Base-by-base conservation (phyloP, 1,284 basidiomycete species). In the Coriolopsis trogii region DNA sequence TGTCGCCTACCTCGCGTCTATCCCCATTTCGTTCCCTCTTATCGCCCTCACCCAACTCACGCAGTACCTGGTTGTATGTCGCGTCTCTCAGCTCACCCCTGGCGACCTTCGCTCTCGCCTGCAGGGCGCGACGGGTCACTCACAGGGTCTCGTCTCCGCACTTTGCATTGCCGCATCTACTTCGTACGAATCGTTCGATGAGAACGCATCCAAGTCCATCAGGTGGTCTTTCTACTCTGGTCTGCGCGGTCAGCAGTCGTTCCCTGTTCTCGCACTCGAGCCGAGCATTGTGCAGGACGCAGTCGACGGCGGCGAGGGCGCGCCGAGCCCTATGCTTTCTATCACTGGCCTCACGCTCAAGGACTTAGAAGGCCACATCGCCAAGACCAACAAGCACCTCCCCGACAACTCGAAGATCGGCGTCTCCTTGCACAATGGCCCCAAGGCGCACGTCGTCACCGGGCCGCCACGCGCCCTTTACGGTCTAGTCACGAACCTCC, bases 41-140 rank as follows among this genome's bases (percentile, higher is more conserved):
- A 98, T 99, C 68, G 96, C 96, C 43, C 80, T 98, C 49, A 96
- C 95, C 2, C 96, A 99, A 70, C 87, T 99, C 65, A 83, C 87
- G 6, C 96, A 98, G 69, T 99, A 97, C 72, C 80, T 97, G 57
- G 80, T 91, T 49, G 80, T 88, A 23, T 89, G 89, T 67, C 87
- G 85, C 45, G 85, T 91, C 48, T 75, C 85, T 23, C 84, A 85
- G 49, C 73, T 95, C 39, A 83, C 82, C 2, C 95, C 95, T 0
- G 91, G 86, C 16, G 84, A 95, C 64, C 81, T 97, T 67, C 84
- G 91, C 44, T 73, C 78, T 40, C 82, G 83, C 49, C 81, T 98
- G 59, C 79, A 84, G 26, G 96, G 95, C 45, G 85, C 93, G 5
- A 98, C 96, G 10, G 96, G 96, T 40, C 96, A 99, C 75, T 97